These are phyloP conservation scores for Carpediemonas membranifera DNA, from an alignment of 78 protist genomes.

Conservation along the genomic window DNA sequence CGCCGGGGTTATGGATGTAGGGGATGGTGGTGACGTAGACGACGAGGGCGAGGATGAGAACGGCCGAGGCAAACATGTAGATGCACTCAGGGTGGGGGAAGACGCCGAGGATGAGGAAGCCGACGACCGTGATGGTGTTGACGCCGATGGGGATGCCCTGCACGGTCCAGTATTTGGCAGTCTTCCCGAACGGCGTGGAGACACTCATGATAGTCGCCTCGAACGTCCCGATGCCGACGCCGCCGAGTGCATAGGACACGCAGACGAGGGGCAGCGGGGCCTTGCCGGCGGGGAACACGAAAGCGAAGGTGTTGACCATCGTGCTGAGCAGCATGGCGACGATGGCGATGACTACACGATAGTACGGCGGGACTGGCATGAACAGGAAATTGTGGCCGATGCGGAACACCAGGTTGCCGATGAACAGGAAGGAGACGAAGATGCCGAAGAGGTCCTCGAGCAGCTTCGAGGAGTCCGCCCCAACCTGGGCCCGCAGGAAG, in stretches of 20 bases:
- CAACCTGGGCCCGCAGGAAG: background rate
- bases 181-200: background rate
- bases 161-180: constrained; percentile 10
- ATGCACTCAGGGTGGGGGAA: background rate
- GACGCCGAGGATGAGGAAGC: background rate
- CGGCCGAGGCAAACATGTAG: background rate
- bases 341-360: constrained; percentile 1
- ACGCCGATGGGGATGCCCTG: constrained; percentile 19
- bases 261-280: background rate
- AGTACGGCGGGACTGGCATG: background rate
- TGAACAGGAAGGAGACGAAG: background rate
- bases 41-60: background rate
- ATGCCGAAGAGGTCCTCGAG: background rate
- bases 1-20: background rate
- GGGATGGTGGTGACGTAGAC: background rate
- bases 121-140: background rate
- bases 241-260: constrained; percentile 18
- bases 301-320: background rate
- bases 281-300: background rate
- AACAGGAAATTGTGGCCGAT: constrained; percentile 15
- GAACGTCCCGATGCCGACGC: constrained; percentile 26
- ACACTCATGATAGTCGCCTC: constrained; percentile 15
- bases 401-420: constrained; percentile 25
- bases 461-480: too few relatives aligned
- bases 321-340: background rate